Evolutionary conservation across 164 flowering plant genomes (phyloP), one percentile per base, ranked within the genome.

Genomic region (Kingdonia uniflora): DNA sequence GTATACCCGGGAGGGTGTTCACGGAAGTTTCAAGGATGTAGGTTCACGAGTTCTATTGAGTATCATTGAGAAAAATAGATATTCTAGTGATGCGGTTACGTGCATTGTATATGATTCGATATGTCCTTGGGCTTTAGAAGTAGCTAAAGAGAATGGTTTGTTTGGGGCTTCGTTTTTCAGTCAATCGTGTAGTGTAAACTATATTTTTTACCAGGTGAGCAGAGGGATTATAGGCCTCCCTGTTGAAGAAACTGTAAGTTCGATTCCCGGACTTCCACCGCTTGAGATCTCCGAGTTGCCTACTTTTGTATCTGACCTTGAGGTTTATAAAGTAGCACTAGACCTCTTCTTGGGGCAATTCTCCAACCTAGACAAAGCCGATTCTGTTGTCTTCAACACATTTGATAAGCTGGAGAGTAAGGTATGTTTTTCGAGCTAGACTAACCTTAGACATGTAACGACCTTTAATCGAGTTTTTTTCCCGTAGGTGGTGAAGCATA

Each of bases 91-190:
- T 25, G 75, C 76, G 0, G 19, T 74, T 10, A 60, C 49, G 25
- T 71, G 74, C 61, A 37, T 78, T 2, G 50, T 76, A 0, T 76
- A 76, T 35, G 84, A 79, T 21, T 52, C 77, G 0, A 66, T 74
- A 19, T 20, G 72, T 56, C 71, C 79, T 0, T 77, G 81, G 81
- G 75, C 57, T 44, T 59, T 52, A 13, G 33, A 52, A 6, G 11
- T 52, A 7, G 56, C 44, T 17, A 52, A 72, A 74, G 6, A 70
- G 20, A 4, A 13, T 26, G 53, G 53, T 15, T 48, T 50, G 40
- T 7, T 50, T 10, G 37, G 19, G 1, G 53, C 39, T 11, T n/a
- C 53, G 5, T 50, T 50, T 50, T 50, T 26, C 53, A 50, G 39
- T 15, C 39, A 75, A 15, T 0, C 68, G 0, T 75, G 76, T 37